These are phyloP conservation scores for Schizothecium vesticola DNA, from an alignment of 495 filamentous ascomycete genomes.

Conservation along the genomic window DNA sequence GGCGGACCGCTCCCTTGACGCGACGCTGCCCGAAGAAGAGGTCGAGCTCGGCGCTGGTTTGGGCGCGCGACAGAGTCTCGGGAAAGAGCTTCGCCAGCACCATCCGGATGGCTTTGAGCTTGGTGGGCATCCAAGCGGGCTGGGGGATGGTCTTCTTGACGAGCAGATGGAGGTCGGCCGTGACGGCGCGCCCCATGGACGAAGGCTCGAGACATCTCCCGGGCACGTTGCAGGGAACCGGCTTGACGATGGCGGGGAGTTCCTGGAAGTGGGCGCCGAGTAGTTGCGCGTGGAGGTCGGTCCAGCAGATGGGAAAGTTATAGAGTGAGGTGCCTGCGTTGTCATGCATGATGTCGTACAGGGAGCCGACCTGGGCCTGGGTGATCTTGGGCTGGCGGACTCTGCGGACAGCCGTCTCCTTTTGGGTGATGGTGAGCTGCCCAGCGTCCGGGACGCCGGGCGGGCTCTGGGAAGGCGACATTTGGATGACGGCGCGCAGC, in stretches of 20 bases:
- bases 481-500: slow-evolving; percentile 29
- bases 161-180: slow-evolving; percentile 29
- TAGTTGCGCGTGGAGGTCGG: slow-evolving; percentile 36
- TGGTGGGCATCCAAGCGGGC: slow-evolving; percentile 13
- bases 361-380: slow-evolving; percentile 36
- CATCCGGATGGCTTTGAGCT: slow-evolving; percentile 28
- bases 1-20: slow-evolving; percentile 28
- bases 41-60: slow-evolving; percentile 26
- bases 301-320: slow-evolving; percentile 42
- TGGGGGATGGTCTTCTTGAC: slow-evolving; percentile 12
- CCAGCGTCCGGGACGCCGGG: slow-evolving; percentile 7
- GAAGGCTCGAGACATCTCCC: slow-evolving; percentile 23
- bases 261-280: slow-evolving; percentile 36
- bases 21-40: slow-evolving; percentile 33
- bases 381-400: slow-evolving; percentile 16
- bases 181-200: slow-evolving; percentile 22
- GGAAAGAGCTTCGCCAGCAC: slow-evolving; percentile 36
- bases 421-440: background rate
- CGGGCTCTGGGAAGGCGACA: slow-evolving; percentile 23
- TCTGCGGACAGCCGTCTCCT: background rate
- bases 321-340: slow-evolving; percentile 37
- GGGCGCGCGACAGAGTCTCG: slow-evolving; percentile 19
- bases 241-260: slow-evolving; percentile 27
- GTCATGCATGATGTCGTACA: slow-evolving; percentile 45
- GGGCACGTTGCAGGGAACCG: slow-evolving; percentile 22